phyloP scores from a whole-genome alignment of 306 rosid species.

The Elaeagnus macrophylla region DNA sequence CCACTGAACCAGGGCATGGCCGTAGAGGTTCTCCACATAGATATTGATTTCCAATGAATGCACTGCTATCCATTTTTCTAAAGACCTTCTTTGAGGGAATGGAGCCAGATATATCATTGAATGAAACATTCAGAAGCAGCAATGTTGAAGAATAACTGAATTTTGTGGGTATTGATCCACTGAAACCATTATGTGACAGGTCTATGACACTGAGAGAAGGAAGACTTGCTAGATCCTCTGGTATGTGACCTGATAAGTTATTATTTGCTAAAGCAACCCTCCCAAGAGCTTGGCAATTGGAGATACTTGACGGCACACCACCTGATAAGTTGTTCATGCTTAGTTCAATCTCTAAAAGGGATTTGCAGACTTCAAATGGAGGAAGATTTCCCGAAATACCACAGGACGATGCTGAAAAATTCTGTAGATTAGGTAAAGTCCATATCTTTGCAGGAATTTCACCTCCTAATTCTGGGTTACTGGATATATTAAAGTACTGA shows the following conservation, averaged over 20 bases:
- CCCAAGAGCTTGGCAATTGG: conserved; percentile 52
- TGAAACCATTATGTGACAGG: conserved; percentile 56
- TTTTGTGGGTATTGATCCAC: conserved; percentile 59
- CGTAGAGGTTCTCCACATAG: conserved; percentile 80
- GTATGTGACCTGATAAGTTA: conserved; percentile 61
- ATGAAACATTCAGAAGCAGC: conserved; percentile 72
- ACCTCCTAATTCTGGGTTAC: conserved; percentile 52
- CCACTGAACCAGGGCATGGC: conserved; percentile 49
- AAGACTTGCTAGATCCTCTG: conserved; percentile 61
- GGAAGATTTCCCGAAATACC: conserved; percentile 55
- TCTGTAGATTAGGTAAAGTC: conserved; percentile 56
- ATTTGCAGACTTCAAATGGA: conserved; percentile 49
- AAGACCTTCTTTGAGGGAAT: conserved; percentile 53
- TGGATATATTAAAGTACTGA: conserved; percentile 62
- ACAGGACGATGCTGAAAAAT: conserved; percentile 72
- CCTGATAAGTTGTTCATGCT: conserved; percentile 54
- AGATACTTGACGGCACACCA: conserved; percentile 39
- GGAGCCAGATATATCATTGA: conserved; percentile 73
- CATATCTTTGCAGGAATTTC: conserved; percentile 47
- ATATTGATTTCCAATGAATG: conserved; percentile 67
- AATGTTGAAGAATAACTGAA: conserved; percentile 60
- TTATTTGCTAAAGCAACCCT: conserved; percentile 47
- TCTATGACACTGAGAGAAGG: conserved; percentile 51
- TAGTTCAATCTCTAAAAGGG: conserved; percentile 49
- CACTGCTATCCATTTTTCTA: conserved; percentile 46